Base-by-base conservation (phyloP, 768 basidiomycete genomes). In the Termitomyces titanicus region DNA sequence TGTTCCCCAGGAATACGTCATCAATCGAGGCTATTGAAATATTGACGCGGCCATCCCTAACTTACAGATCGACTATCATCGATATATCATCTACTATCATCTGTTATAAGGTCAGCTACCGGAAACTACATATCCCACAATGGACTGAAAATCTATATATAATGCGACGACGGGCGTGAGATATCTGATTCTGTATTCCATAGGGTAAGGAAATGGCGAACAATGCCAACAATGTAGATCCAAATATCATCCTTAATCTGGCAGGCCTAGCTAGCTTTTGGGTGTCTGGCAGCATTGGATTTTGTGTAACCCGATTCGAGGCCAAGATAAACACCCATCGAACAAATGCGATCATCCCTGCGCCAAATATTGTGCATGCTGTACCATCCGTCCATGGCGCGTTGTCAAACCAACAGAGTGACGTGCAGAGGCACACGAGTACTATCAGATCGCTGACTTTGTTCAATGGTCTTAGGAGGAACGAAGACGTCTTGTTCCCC, bases 141-240 rank as follows among this genome's bases (percentile, higher is more conserved):
- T 76, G 76, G 40, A n/a, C 61, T 70, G 61, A 77, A 77, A 22
- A 77, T 39, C n/a, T n/a, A n/a, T n/a, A n/a, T n/a, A n/a, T n/a
- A n/a, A n/a, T n/a, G n/a, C n/a, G n/a, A n/a, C n/a, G n/a, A n/a
- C n/a, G n/a, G n/a, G n/a, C n/a, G n/a, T n/a, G n/a, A n/a, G n/a
- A n/a, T n/a, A 44, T 43, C 47, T 22, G 57, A 43, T 56, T 29
- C 24, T 35, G 54, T 34, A 56, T 52, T 42, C n/a, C 51, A 37
- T 58, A 59, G 18, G 54, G 58, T 8, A 55, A 39, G 20, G 58
- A 59, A 18, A 65, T 37, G 20, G 56, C 17, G 15, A 58, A 35
- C 15, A 71, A 50, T 34, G 64, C 59, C 0, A 65, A 39, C 8
- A 72, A 34, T 20, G 62, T 50, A 15, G 53, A 62, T 34, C 52